Evolutionary conservation across 257 asterid species (phyloP).

Genomic region (Ocimum tenuiflorum): DNA sequence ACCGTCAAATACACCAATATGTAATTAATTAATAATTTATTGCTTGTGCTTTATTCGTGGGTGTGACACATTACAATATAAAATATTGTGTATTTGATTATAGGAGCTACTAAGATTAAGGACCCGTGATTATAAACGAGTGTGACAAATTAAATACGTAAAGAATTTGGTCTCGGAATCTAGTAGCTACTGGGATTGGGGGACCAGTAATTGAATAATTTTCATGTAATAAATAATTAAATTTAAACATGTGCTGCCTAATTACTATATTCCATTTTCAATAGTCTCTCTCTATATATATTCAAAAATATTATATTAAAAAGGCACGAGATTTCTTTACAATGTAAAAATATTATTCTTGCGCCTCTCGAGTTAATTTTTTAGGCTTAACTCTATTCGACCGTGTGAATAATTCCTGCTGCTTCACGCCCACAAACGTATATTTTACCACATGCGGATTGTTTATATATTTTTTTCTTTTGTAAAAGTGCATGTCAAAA

Average conservation of each 20-base stretch:
- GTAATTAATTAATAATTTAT: not conserved
- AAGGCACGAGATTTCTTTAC: not conserved
- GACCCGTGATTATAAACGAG: not conserved
- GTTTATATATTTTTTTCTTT: no score
- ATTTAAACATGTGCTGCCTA: not conserved
- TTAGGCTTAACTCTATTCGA: not conserved
- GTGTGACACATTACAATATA: not conserved
- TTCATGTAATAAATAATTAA: not conserved
- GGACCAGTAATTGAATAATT: slow-evolving; percentile 2
- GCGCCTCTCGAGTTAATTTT: not conserved
- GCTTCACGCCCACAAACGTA: not conserved
- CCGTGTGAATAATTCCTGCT: not conserved
- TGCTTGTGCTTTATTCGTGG: not conserved
- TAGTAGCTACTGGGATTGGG: not conserved
- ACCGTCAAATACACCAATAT: not conserved
- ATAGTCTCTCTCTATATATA: not conserved
- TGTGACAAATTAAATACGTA: not conserved
- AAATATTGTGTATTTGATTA: not conserved
- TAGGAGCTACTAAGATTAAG: not conserved
- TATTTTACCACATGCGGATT: no score
- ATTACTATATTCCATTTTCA: not conserved
- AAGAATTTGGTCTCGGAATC: not conserved
- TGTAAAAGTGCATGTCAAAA: no score
- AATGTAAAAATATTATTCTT: not conserved
- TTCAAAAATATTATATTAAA: not conserved